phyloP scores from a whole-genome alignment of 495 filamentous ascomycete genomes.

The Thermochaetoides thermophila region DNA sequence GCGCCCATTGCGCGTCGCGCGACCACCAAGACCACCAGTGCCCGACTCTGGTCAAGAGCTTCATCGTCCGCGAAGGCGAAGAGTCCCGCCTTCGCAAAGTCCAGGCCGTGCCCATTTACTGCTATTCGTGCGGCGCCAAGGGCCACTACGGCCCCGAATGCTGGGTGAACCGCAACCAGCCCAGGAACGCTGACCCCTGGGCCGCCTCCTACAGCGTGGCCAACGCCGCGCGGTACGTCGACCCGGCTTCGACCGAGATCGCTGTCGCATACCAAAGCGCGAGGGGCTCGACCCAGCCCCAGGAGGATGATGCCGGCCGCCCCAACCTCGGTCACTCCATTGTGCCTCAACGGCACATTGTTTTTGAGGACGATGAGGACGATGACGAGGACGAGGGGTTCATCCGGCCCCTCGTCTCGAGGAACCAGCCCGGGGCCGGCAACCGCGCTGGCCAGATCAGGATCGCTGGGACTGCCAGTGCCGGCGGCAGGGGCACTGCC shows the following conservation, averaged over 20 bases:
- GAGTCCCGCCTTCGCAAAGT: conserved; percentile 16
- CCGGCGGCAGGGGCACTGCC: neutral
- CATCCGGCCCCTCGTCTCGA: conserved; percentile 21
- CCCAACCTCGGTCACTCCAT: conserved; percentile 25
- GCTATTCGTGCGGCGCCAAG: conserved; percentile 25
- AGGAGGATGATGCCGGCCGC: conserved; percentile 5
- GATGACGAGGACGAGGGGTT: conserved; percentile 30
- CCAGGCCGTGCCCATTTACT: conserved; percentile 23
- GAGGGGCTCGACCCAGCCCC: too few relatives aligned
- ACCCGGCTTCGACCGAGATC: conserved; percentile 15
- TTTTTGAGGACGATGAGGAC: conserved; percentile 24
- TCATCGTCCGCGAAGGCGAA: conserved; percentile 7
- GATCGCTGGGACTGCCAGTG: conserved; percentile 11
- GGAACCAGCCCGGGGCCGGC: too few relatives aligned
- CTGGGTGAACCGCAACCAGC: conserved; percentile 6
- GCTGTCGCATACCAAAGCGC: conserved; percentile 20
- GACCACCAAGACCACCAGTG: conserved; percentile 22
- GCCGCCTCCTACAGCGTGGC: conserved; percentile 22
- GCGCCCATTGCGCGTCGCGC: conserved; percentile 20
- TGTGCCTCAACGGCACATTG: conserved; percentile 22
- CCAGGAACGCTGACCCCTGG: conserved; percentile 18
- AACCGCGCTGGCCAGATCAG: conserved; percentile 16
- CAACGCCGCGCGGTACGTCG: conserved; percentile 22
- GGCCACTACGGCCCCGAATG: conserved; percentile 28
- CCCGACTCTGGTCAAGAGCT: conserved; percentile 25